These are phyloP conservation scores for Candida tallmaniae DNA, from an alignment of 805 yeast species.

Conservation along the genomic window DNA sequence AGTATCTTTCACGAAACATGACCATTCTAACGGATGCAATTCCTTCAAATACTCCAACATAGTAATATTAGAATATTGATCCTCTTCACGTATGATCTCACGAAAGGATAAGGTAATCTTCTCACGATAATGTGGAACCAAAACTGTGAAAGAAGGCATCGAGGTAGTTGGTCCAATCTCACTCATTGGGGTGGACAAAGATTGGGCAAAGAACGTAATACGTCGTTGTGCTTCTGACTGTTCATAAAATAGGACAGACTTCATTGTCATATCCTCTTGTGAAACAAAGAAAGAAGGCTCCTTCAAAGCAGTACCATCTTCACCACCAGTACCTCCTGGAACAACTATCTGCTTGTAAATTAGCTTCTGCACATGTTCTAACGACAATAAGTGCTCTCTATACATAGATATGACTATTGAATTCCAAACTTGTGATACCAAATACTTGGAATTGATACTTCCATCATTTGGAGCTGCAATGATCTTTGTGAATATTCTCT, in stretches of 20 bases:
- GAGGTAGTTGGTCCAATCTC: conserved; percentile 60
- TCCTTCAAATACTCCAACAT: conserved; percentile 53
- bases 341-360: conserved; percentile 49
- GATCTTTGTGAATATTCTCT: conserved; percentile 68
- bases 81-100: conserved; percentile 94
- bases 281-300: conserved; percentile 79
- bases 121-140: conserved; percentile 95
- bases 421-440: conserved; percentile 77
- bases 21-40: conserved; percentile 55
- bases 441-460: conserved; percentile 43
- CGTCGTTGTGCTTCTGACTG: conserved; percentile 79
- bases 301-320: conserved; percentile 35
- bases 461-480: conserved; percentile 40
- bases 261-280: conserved; percentile 71
- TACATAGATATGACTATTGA: conserved; percentile 80
- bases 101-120: conserved; percentile 89
- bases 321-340: conserved; percentile 25
- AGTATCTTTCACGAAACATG: conserved; percentile 81
- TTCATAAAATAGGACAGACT: conserved; percentile 51
- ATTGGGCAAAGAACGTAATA: conserved; percentile 85
- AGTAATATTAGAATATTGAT: conserved; percentile 53
- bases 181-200: conserved; percentile 80
- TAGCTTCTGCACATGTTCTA: conserved; percentile 66
- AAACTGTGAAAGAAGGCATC: conserved; percentile 82
- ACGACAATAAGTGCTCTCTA: conserved; percentile 69